Conservation (phyloP, 345 rosid genomes). For the sweet orange (Citrus sinensis) region DNA sequence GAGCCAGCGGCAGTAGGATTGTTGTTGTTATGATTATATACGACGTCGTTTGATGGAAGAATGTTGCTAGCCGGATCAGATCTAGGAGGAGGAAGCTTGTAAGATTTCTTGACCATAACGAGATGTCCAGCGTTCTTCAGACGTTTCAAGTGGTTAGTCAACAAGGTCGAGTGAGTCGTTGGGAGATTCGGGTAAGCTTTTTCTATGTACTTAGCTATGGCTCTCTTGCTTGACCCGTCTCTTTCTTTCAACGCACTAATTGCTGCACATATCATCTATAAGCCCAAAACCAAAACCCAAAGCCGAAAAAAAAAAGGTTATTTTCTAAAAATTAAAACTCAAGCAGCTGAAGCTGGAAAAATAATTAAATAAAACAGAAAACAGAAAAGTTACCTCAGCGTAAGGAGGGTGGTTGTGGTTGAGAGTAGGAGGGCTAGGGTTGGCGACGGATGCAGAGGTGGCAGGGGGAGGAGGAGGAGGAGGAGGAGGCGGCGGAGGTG, state of each 20-base stretch:
- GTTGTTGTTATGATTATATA: neutral
- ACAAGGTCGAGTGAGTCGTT: conserved; percentile 42
- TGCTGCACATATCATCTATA: conserved; percentile 73
- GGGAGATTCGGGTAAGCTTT: conserved; percentile 43
- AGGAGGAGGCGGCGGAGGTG: neutral
- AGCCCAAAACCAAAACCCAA: neutral
- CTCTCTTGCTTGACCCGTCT: conserved; percentile 75
- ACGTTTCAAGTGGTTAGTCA: conserved; percentile 58
- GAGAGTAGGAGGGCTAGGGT: neutral
- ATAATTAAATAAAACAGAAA: neutral
- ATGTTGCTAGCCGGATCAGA: conserved; percentile 9
- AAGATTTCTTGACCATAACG: conserved; percentile 58
- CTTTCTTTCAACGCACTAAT: conserved; percentile 60
- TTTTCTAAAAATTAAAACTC: neutral
- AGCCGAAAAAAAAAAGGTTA: neutral
- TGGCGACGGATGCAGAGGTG: neutral
- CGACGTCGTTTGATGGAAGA: neutral
- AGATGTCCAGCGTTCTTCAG: conserved; percentile 55
- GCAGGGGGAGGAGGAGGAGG: neutral
- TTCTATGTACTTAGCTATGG: conserved; percentile 71
- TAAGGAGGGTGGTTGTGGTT: conserved; percentile 27
- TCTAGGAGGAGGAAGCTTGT: conserved; percentile 36
- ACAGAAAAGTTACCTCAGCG: conserved; percentile 20
- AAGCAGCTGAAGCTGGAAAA: conserved; percentile 35
- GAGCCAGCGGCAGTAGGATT: neutral